Conservation (phyloP, 108 stramenopile genomes). For the Cyclostephanos invisitatus region DNA sequence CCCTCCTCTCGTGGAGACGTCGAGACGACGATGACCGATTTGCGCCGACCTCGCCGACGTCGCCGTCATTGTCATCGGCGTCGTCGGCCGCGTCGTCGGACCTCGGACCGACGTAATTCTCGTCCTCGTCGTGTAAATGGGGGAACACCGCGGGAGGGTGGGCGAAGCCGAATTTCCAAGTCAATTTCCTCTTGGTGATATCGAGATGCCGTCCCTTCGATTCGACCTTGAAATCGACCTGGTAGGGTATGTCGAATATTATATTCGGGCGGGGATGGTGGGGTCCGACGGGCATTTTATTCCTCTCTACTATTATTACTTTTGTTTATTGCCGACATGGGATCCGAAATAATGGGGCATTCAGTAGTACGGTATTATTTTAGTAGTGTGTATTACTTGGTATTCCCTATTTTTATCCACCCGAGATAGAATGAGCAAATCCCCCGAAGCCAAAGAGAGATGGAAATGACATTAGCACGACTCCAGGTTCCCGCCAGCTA, state of each 20-base stretch:
- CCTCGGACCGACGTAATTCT: conserved; percentile 30
- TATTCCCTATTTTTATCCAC: too few species aligned
- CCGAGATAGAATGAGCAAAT: too few species aligned
- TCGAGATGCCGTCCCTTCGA: conserved; percentile 44
- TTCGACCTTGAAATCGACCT: conserved; percentile 37
- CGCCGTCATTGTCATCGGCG: neutral
- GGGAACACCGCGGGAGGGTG: conserved; percentile 42
- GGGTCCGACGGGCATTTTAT: neutral
- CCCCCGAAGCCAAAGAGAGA: too few species aligned
- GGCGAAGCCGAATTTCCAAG: conserved; percentile 46
- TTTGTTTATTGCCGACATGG: too few species aligned
- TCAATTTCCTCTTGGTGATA: conserved; percentile 30
- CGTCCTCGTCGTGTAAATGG: conserved; percentile 35
- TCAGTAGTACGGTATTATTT: too few species aligned
- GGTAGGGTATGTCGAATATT: conserved; percentile 38
- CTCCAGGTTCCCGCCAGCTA: too few species aligned
- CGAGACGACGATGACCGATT: neutral
- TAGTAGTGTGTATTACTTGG: too few species aligned
- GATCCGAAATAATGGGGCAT: too few species aligned
- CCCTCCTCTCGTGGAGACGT: conserved; percentile 16
- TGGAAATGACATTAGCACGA: too few species aligned
- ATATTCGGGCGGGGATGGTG: neutral
- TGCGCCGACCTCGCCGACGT: neutral
- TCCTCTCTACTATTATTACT: too few species aligned
- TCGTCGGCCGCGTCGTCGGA: conserved; percentile 1